Evolutionary conservation across 2,329 filamentous ascomycete genomes (phyloP).

Genomic region (Sporothrix luriei): DNA sequence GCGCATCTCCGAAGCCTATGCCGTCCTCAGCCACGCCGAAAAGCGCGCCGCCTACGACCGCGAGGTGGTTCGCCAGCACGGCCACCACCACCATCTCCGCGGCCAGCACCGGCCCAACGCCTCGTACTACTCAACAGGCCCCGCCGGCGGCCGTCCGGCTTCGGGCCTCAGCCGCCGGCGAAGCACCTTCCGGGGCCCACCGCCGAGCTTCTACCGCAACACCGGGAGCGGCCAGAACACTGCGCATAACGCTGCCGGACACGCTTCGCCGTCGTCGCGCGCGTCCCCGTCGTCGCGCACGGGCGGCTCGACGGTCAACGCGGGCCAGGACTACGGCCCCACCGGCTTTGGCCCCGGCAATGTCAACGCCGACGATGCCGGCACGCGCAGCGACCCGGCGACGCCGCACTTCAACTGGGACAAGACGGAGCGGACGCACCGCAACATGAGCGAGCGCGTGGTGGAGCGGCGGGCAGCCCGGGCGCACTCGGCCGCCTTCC

Average conservation of each 20-base stretch:
- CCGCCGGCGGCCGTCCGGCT: constrained; percentile 74
- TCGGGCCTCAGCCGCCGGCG: constrained; percentile 78
- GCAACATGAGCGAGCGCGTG: constrained; percentile 58
- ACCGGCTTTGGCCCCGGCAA: constrained; percentile 29
- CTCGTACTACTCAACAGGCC: constrained; percentile 61
- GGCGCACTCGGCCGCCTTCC: constrained; percentile 42
- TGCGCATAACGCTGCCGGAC: constrained; percentile 35
- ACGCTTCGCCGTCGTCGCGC: neutral
- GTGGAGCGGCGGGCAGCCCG: constrained; percentile 45
- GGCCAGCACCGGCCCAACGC: constrained; percentile 44
- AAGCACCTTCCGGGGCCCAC: constrained; percentile 78
- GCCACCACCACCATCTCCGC: constrained; percentile 42
- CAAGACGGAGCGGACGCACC: constrained; percentile 74
- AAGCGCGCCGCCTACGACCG: constrained; percentile 83
- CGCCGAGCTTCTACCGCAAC: constrained; percentile 81
- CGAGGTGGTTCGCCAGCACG: constrained; percentile 55
- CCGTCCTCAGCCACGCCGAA: constrained; percentile 68
- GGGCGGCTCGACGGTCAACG: constrained; percentile 46
- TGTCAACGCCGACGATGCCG: constrained; percentile 32
- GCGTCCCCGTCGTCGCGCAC: neutral
- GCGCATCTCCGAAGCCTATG: constrained; percentile 81
- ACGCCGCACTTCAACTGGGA: constrained; percentile 78
- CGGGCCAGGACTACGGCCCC: constrained; percentile 5
- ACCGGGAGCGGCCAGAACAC: constrained; percentile 39
- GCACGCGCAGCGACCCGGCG: constrained; percentile 48